Evolutionary conservation across 306 rosid species (phyloP).

Genomic region (Pachyrhizus erosus): DNA sequence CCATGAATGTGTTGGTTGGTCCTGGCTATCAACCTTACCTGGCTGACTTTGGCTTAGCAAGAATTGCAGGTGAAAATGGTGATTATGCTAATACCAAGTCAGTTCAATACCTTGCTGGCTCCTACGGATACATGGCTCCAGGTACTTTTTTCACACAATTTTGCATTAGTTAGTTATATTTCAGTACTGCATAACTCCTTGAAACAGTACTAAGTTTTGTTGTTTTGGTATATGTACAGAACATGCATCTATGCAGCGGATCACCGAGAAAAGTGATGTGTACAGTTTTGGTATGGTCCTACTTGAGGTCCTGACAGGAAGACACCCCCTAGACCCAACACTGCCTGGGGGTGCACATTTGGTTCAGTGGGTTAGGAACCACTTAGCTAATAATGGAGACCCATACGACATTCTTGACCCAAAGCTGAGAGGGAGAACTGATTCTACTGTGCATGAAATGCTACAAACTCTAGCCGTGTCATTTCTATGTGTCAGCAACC

Average conservation of each 20-base stretch:
- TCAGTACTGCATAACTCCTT: background rate
- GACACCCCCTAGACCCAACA: constrained; percentile 91
- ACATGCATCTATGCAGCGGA: constrained; percentile 65
- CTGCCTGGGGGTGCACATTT: constrained; percentile 68
- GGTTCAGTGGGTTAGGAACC: constrained; percentile 86
- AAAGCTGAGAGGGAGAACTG: constrained; percentile 69
- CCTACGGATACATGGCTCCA: constrained; percentile 94
- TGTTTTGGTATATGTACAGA: constrained; percentile 56
- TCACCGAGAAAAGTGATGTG: constrained; percentile 81
- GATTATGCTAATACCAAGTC: constrained; percentile 46
- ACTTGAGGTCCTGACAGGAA: constrained; percentile 84
- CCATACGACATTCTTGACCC: constrained; percentile 69
- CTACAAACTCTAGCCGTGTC: constrained; percentile 81
- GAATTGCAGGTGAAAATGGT: constrained; percentile 45
- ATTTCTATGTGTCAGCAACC: constrained; percentile 59
- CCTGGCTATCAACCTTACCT: constrained; percentile 72
- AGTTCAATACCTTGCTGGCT: constrained; percentile 64
- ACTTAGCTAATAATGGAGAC: constrained; percentile 60
- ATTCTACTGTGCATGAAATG: constrained; percentile 75
- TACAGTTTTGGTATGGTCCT: constrained; percentile 89
- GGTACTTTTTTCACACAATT: constrained; percentile 54
- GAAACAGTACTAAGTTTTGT: constrained; percentile 8
- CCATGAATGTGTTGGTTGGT: constrained; percentile 81
- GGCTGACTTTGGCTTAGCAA: constrained; percentile 75
- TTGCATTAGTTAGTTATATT: background rate